Base-by-base conservation (phyloP, 805 yeast species). In the Candida adriatica region DNA sequence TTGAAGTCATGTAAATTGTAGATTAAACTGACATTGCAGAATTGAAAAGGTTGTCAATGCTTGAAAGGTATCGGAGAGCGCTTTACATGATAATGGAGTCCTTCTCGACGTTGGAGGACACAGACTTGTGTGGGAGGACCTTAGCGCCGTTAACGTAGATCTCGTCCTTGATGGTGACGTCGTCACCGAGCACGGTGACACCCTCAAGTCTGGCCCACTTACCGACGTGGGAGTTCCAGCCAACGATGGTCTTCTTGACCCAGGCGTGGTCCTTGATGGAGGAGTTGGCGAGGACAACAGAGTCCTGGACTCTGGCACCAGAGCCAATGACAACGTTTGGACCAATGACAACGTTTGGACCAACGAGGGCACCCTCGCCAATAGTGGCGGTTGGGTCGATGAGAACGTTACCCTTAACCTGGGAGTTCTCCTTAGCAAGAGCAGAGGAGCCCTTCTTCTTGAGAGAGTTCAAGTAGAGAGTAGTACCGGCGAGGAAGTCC, bases 171-270 rank as follows among this genome's bases (percentile, higher is more conserved):
- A 92, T 86, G 62, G 88, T 94, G 47, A 92, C 99, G 51, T 92
- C 99, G 64, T 92, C 99, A 70, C 98, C 99, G 56, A 92, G 76
- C 39, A 92, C 98, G 43, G 96, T 84, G 54, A 79, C 84, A 70
- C 95, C 95, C 68, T 92, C 97, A 45, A 92, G 76, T 74, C 98
- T 86, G 46, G 96, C 95, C 98, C 98, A 92, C 66, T 77, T 79
- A 64, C 98, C 98, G 55, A 92, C 90, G 53, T 85, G 84, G 43
- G 96, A 88, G 75, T 87, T 80, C 99, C 99, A 92, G 55, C 99
- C 99, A 48, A 92, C 95, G 64, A 92, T 92, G 55, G 98, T 83
- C 55, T 92, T 83, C 66, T 88, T 88, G 55, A 92, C 92, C 81
- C 92, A 84, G 51, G 98, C 96, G 66, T 92, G 98, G 60, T 87